Base-by-base conservation (phyloP, 352 stramenopile species). In the Peronosclerospora sorghi region DNA sequence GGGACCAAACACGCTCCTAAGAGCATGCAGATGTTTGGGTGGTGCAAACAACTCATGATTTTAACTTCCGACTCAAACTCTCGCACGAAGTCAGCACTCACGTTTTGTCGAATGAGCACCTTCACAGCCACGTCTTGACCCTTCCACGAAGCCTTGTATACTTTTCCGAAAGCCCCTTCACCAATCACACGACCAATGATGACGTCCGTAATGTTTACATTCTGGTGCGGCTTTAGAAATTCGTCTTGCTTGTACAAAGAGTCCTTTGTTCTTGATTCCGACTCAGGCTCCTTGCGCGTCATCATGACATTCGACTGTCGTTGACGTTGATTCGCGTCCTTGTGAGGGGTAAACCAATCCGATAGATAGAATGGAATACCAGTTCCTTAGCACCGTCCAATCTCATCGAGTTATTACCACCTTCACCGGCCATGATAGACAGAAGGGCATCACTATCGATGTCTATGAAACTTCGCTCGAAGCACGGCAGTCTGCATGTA, bases 141-240 rank as follows among this genome's bases (percentile, higher is more conserved):
- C 5, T 75, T 72, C 64, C 70, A 91, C 17, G 48, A 63, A 13
- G 59, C 78, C 44, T 75, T 62, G 45, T 79, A 85, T 26, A 91
- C 78, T 42, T 82, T 82, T 8, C 75, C 78, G 35, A 91, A 91
- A 10, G 78, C 78, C 27, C 78, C 78, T 62, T 85, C 65, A 20
- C 78, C 78, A 15, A 91, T 83, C 6, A 86, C 62, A 19, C 56
- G 52, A 7, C 62, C 65, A 8, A 88, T 49, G 10, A 48, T 23
- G 4, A 91, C 50, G 35, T 91, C 73, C 4, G 48, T 45, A 54
- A 83, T 78, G 47, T 81, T 47, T 38, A 90, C 78, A 32, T 60
- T 74, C 45, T 66, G 54, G 32, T 73, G 70, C 1, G 62, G 56
- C 38, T 63, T 59, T 19, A 61, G 54, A 19, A 62, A 67, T 28